A percentile compares a stretch with the other conserved stretches of the same genome.
These are phyloP conservation scores for Linum usitatissimum DNA, from an alignment of 345 rosid genomes.

Conservation along the genomic window DNA sequence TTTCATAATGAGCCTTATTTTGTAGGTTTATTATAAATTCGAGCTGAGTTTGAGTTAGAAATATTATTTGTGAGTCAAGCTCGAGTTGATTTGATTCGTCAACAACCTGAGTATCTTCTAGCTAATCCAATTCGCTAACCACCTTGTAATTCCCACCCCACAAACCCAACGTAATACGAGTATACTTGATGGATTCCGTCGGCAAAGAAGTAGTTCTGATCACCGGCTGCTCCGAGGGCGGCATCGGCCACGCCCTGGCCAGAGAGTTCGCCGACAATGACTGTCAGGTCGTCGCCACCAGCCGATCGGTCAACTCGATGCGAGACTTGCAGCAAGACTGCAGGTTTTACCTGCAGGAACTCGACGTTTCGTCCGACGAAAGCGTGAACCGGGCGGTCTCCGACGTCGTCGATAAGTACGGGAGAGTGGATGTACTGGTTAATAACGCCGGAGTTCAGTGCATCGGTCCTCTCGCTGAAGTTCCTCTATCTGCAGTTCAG, in stretches of 20 bases:
- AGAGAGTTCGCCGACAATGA: slow-evolving; percentile 49
- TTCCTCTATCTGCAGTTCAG: slow-evolving; percentile 51
- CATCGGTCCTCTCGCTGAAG: slow-evolving; percentile 74
- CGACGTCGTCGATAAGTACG: slow-evolving; percentile 44
- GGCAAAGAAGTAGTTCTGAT: slow-evolving; percentile 51
- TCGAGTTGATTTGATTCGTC: too few relatives aligned
- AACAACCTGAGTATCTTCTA: too few relatives aligned
- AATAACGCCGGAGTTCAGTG: slow-evolving; percentile 83
- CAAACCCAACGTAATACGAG: too few relatives aligned
- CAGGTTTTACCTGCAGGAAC: slow-evolving; percentile 52
- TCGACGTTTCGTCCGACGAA: slow-evolving; percentile 62
- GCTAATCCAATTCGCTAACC: too few relatives aligned
- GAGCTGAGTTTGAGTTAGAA: too few relatives aligned
- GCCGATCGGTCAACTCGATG: slow-evolving; percentile 53
- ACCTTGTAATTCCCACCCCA: too few relatives aligned
- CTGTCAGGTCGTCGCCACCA: slow-evolving; percentile 67
- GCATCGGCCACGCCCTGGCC: slow-evolving; percentile 81
- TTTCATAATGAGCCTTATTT: too few relatives aligned
- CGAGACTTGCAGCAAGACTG: slow-evolving; percentile 53
- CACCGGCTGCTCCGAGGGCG: slow-evolving; percentile 76
- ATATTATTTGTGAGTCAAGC: too few relatives aligned
- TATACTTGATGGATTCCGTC: slow-evolving; percentile 24
- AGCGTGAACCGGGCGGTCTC: slow-evolving; percentile 38
- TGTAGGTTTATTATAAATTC: too few relatives aligned
- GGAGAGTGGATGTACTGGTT: slow-evolving; percentile 61